These are phyloP conservation scores for Schizonepeta tenuifolia DNA, from an alignment of 257 asterid genomes.

Conservation along the genomic window DNA sequence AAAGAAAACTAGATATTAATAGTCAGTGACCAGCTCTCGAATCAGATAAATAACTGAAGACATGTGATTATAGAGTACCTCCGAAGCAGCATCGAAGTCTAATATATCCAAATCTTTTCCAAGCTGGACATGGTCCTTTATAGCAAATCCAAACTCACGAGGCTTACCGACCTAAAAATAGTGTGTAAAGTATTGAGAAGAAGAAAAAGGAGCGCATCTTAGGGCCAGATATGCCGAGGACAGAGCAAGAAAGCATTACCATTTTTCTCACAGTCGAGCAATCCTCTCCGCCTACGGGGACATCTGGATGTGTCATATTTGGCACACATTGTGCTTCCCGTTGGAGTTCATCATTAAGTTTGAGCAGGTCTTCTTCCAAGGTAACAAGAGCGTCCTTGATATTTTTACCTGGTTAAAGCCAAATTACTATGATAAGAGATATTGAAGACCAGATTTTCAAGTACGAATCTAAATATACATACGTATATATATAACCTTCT, in stretches of 20 bases:
- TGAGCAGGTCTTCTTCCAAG: constrained; percentile 81
- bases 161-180: constrained; percentile 70
- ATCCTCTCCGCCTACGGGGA: constrained; percentile 89
- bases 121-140: constrained; percentile 91
- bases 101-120: constrained; percentile 86
- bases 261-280: constrained; percentile 68
- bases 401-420: constrained; percentile 65
- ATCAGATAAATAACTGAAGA: too few species aligned
- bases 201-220: neutral
- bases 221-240: neutral
- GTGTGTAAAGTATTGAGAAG: constrained; percentile 13
- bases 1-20: too few species aligned
- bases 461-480: constrained; percentile 7
- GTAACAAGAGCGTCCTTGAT: constrained; percentile 77
- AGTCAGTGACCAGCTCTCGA: too few species aligned
- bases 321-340: constrained; percentile 94
- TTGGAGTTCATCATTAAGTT: constrained; percentile 82
- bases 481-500: constrained; percentile 59
- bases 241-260: constrained; percentile 47
- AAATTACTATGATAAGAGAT: constrained; percentile 17
- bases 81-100: constrained; percentile 96
- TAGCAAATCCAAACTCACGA: constrained; percentile 67
- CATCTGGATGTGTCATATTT: constrained; percentile 98
- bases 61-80: constrained; percentile 62
- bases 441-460: constrained; percentile 15